Evolutionary conservation across 768 basidiomycete genomes (phyloP), one percentile per base, ranked within the genome.

Genomic region (Suillus subalutaceus): DNA sequence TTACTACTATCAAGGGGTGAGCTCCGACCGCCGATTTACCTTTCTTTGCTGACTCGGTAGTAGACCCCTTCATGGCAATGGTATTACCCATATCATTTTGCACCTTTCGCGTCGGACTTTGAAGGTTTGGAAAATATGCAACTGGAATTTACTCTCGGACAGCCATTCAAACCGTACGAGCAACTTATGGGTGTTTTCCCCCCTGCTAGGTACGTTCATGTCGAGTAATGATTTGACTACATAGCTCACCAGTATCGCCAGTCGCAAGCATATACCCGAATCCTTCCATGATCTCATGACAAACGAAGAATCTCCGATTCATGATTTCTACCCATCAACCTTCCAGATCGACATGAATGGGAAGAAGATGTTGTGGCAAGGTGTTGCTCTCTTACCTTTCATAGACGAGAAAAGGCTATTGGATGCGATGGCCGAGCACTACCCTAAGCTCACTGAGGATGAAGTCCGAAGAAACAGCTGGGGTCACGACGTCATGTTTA

Each of bases 321-420:
- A 94, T 66, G 96, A 99, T 73, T 99, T 98, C 81, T 99, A 99
- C 78, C 97, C 97, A 0, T 68, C 83, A 0, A 87, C 90, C 18
- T 99, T 99, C 77, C 88, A 96, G 71, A 90, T 99, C 73, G 97
- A 99, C 78, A 99, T 99, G 97, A 99, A 99, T 73, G 97, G 97
- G 66, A 99, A 99, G 81, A 93, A 92, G 79, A 98, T 99, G 96
- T 85, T 93, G 8, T 99, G 97, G 97, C 97, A 99, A 78, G 97
- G 97, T 63, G 95, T 99, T 64, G 96, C 97, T 0, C 82, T 99
- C 10, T 82, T 99, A 26, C 96, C 97, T 0, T 99, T 99, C 82
- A 99, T 99, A 68, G 93, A 99, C 73, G 84, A 90, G 75, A 85
- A 84, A 64, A 86, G 96, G 41, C 79, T 99, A 32, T 80, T 99